Conservation (phyloP, 2,329 filamentous ascomycete genomes). For the Dothistroma septosporum region DNA sequence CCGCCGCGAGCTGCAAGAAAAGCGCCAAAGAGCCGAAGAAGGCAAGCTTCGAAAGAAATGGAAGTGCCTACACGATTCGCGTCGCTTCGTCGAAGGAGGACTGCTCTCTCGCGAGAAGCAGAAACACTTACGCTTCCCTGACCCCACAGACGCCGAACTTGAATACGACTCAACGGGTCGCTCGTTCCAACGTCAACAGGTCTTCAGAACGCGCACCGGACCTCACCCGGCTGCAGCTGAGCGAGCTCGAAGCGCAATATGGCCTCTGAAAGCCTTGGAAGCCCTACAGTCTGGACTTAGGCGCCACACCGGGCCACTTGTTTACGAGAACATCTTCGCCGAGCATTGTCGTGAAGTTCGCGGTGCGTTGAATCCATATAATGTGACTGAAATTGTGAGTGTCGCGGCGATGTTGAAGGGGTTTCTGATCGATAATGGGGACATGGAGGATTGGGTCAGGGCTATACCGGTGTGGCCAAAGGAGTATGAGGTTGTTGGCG, state of each 20-base stretch:
- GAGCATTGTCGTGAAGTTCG: slow-evolving; percentile 21
- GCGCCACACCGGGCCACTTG: slow-evolving; percentile 22
- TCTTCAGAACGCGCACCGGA: slow-evolving; percentile 35
- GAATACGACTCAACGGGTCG: slow-evolving; percentile 40
- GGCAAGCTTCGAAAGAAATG: not conserved
- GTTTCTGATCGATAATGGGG: slow-evolving; percentile 9
- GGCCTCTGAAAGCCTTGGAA: slow-evolving; percentile 32
- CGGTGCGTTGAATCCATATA: slow-evolving; percentile 24
- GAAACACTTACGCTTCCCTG: slow-evolving; percentile 21
- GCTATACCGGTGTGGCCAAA: slow-evolving; percentile 25
- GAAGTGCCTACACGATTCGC: slow-evolving; percentile 23
- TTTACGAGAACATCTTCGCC: slow-evolving; percentile 28
- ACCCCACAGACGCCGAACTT: not conserved
- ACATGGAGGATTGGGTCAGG: slow-evolving; percentile 27
- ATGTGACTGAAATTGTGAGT: slow-evolving; percentile 34
- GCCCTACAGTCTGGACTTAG: slow-evolving; percentile 31
- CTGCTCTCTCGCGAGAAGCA: slow-evolving; percentile 15
- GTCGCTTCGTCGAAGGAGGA: slow-evolving; percentile 17
- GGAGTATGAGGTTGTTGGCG: not conserved
- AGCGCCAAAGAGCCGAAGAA: not conserved
- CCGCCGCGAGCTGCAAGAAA: not conserved
- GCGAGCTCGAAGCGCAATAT: slow-evolving; percentile 22
- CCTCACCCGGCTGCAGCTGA: slow-evolving; percentile 23
- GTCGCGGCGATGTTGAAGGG: slow-evolving; percentile 25
- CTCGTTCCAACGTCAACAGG: slow-evolving; percentile 37